Percentiles rank a stretch among this genome's conserved stretches.
These are phyloP conservation scores for Xylaria sp. DNA, from an alignment of 2,329 filamentous ascomycete genomes.

Conservation along the genomic window DNA sequence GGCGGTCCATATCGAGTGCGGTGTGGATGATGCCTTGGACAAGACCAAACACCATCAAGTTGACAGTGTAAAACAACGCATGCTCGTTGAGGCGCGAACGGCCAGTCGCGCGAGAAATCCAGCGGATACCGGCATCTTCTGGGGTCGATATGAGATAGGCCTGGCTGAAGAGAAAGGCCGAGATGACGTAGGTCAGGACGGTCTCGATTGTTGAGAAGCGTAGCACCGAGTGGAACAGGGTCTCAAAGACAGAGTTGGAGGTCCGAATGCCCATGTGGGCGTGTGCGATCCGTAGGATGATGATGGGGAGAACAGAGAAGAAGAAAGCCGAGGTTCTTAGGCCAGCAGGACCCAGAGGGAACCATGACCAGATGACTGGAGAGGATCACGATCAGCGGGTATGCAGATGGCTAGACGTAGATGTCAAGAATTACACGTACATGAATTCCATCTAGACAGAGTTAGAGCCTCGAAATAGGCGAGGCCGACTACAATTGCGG, in stretches of 20 bases:
- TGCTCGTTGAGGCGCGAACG: conserved; percentile 83
- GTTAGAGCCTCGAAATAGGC: conserved; percentile 76
- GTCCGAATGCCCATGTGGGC: conserved; percentile 78
- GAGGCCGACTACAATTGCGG: conserved; percentile 69
- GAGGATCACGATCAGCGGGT: conserved; percentile 21
- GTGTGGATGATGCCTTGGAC: conserved; percentile 75
- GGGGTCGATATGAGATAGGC: conserved; percentile 78
- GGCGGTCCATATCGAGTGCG: conserved; percentile 72
- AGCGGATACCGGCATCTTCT: conserved; percentile 66
- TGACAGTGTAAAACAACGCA: conserved; percentile 77
- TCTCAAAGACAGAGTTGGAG: conserved; percentile 70
- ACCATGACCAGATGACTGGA: conserved; percentile 83
- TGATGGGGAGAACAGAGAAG: conserved; percentile 74
- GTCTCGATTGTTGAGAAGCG: conserved; percentile 71
- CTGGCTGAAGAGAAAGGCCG: conserved; percentile 79
- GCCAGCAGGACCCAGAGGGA: conserved; percentile 77
- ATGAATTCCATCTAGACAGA: conserved; percentile 71
- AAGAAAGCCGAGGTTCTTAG: conserved; percentile 78
- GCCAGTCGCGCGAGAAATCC: conserved; percentile 73
- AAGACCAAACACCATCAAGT: conserved; percentile 71
- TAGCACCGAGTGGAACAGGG: conserved; percentile 63
- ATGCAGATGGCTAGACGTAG: background rate
- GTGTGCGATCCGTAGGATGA: conserved; percentile 84
- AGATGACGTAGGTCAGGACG: conserved; percentile 75
- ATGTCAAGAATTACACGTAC: conserved; percentile 53